phyloP scores from a whole-genome alignment of 768 basidiomycete species.

The Rhizopogon vinicolor region DNA sequence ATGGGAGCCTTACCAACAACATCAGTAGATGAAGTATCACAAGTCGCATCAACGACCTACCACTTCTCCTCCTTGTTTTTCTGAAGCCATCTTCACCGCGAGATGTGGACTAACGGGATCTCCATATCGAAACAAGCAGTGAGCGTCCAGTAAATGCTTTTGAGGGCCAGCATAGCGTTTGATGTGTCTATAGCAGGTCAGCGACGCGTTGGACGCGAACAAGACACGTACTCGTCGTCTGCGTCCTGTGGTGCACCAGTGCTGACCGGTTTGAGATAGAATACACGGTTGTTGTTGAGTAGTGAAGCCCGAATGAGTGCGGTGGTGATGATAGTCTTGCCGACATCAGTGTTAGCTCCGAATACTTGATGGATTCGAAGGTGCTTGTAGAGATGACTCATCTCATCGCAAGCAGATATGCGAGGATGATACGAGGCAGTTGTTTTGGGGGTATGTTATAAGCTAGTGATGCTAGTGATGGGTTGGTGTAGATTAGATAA shows the following conservation, averaged over 20 bases:
- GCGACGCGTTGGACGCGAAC: background rate
- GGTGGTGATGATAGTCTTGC: constrained; percentile 88
- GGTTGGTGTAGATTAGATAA: background rate
- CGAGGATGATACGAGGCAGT: too few relatives aligned
- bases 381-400: constrained; percentile 83
- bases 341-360: constrained; percentile 95
- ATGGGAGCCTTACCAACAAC: constrained; percentile 17
- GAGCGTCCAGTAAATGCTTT: constrained; percentile 42
- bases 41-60: constrained; percentile 1
- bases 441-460: too few relatives aligned
- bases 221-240: constrained; percentile 66
- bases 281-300: constrained; percentile 42
- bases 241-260: constrained; percentile 79
- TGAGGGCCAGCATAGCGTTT: constrained; percentile 42
- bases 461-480: too few relatives aligned
- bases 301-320: constrained; percentile 82
- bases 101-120: constrained; percentile 94
- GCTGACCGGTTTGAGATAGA: constrained; percentile 88
- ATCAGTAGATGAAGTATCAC: constrained; percentile 4
- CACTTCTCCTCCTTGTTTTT: constrained; percentile 27
- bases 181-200: constrained; percentile 52
- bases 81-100: constrained; percentile 54
- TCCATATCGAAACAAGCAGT: constrained; percentile 79
- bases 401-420: constrained; percentile 23
- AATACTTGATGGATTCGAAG: constrained; percentile 88